Evolutionary conservation across 176 grass and related monocot genomes (phyloP).

Genomic region (Poa pratensis): DNA sequence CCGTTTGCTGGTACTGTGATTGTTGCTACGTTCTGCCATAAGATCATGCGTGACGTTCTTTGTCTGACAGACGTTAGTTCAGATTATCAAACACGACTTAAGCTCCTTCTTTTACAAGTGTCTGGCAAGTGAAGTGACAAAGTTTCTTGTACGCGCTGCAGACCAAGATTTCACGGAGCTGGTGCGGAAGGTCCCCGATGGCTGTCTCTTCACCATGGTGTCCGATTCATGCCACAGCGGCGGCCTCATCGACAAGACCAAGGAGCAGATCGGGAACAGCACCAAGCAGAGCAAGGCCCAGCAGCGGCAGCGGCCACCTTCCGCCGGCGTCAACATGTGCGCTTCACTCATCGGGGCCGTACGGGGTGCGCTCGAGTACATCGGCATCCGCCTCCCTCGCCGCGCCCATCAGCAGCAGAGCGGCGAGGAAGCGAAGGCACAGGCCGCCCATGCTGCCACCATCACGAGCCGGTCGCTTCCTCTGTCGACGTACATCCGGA

Average conservation of each 20-base stretch:
- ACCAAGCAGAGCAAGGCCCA: slow-evolving; percentile 44
- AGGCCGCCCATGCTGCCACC: not conserved
- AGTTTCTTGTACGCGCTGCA: slow-evolving; percentile 32
- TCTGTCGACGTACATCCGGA: slow-evolving; percentile 69
- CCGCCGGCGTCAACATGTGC: slow-evolving; percentile 32
- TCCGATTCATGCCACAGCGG: slow-evolving; percentile 93
- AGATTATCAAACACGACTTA: not conserved
- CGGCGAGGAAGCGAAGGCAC: not conserved
- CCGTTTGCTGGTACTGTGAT: not conserved
- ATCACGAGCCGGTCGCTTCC: slow-evolving; percentile 65
- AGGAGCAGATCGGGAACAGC: slow-evolving; percentile 90
- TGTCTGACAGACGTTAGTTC: too few relatives aligned
- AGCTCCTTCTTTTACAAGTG: not conserved
- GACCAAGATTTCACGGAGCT: slow-evolving; percentile 88
- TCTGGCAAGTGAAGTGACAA: too few relatives aligned
- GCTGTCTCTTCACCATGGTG: slow-evolving; percentile 78
- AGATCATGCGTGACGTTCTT: too few relatives aligned
- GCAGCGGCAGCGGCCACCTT: slow-evolving; percentile 17
- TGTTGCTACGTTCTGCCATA: too few relatives aligned
- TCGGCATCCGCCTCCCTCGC: slow-evolving; percentile 39
- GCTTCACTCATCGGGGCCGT: slow-evolving; percentile 41
- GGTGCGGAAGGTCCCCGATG: slow-evolving; percentile 62
- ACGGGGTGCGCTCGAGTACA: slow-evolving; percentile 45
- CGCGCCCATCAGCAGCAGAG: not conserved
- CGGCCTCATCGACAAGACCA: slow-evolving; percentile 77